A percentile compares a stretch with the other conserved stretches of the same genome.
Conservation (phyloP, 2,329 filamentous ascomycete species). For the Metarhizium anisopliae region DNA sequence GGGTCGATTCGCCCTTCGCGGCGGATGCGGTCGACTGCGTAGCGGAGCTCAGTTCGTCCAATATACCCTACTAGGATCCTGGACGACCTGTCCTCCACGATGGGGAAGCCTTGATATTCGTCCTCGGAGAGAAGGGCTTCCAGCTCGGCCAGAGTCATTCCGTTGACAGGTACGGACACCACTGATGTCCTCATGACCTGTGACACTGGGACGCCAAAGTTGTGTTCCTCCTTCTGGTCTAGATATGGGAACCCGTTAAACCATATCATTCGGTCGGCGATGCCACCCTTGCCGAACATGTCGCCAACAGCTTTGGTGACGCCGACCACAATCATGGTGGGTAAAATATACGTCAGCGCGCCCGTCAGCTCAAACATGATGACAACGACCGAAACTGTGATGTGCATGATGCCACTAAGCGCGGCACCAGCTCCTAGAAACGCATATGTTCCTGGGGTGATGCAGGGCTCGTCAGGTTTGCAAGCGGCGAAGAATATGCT, state of each 20-base stretch:
- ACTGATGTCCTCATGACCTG: conserved; percentile 77
- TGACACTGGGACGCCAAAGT: conserved; percentile 89
- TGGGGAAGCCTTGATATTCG: conserved; percentile 85
- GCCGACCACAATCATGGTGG: conserved; percentile 98
- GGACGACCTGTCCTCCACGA: conserved; percentile 64
- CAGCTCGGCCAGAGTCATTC: conserved; percentile 65
- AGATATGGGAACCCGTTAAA: conserved; percentile 96
- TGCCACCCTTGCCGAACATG: conserved; percentile 88
- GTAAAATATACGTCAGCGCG: conserved; percentile 92
- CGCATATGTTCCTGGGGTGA: conserved; percentile 94
- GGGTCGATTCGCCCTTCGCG: conserved; percentile 58
- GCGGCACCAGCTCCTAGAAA: conserved; percentile 89
- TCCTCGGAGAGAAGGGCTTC: conserved; percentile 70
- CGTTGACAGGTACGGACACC: conserved; percentile 63
- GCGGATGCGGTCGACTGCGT: conserved; percentile 75
- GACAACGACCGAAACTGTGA: conserved; percentile 92
- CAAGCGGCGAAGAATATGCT: conserved; percentile 84
- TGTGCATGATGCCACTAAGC: conserved; percentile 94
- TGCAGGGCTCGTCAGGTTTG: conserved; percentile 85
- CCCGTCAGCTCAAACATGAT: conserved; percentile 99
- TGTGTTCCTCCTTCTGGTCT: conserved; percentile 95
- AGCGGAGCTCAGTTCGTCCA: conserved; percentile 81
- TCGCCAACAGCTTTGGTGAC: conserved; percentile 91
- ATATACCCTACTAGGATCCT: conserved; percentile 84
- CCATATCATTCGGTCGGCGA: conserved; percentile 97